Evolutionary conservation across 2,329 filamentous ascomycete species (phyloP).

Genomic region (Aspergillus sp.): DNA sequence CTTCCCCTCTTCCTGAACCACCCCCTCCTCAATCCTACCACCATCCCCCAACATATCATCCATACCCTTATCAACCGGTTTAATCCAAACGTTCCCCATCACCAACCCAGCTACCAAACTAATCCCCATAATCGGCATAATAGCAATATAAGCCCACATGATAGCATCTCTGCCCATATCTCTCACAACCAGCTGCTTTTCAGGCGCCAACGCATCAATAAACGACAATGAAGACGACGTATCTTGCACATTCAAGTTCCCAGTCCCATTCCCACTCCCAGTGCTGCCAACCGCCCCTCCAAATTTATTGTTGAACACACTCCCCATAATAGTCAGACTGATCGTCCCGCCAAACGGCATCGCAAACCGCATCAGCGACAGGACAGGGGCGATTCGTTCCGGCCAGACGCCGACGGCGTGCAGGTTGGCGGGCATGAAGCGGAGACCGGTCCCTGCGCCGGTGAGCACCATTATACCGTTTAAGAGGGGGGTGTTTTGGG

Average conservation of each 20-base stretch:
- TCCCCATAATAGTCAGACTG: constrained; percentile 65
- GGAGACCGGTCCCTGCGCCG: constrained; percentile 62
- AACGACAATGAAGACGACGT: constrained; percentile 36
- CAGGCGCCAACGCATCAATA: constrained; percentile 36
- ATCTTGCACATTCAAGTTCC: constrained; percentile 33
- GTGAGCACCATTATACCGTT: constrained; percentile 67
- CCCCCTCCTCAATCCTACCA: constrained; percentile 25
- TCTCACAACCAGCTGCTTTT: constrained; percentile 39
- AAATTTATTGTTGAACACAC: constrained; percentile 65
- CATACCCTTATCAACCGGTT: constrained; percentile 17
- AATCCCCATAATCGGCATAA: constrained; percentile 59
- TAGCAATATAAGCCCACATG: constrained; percentile 64
- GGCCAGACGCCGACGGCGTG: constrained; percentile 65
- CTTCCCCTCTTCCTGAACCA: constrained; percentile 18
- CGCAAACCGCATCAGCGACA: constrained; percentile 60
- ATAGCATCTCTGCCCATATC: constrained; percentile 55
- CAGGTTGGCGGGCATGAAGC: constrained; percentile 64
- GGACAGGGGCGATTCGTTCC: constrained; percentile 56
- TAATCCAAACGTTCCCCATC: constrained; percentile 56
- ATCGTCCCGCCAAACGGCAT: constrained; percentile 65
- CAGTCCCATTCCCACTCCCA: constrained; percentile 12
- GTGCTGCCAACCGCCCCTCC: constrained; percentile 15
- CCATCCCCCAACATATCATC: neutral
- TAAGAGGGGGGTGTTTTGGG: constrained; percentile 50
- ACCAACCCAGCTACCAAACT: constrained; percentile 46